Percentiles rank a stretch among this genome's conserved stretches.
phyloP scores from a whole-genome alignment of 2,329 filamentous ascomycete species.

The Zalaria sp. region DNA sequence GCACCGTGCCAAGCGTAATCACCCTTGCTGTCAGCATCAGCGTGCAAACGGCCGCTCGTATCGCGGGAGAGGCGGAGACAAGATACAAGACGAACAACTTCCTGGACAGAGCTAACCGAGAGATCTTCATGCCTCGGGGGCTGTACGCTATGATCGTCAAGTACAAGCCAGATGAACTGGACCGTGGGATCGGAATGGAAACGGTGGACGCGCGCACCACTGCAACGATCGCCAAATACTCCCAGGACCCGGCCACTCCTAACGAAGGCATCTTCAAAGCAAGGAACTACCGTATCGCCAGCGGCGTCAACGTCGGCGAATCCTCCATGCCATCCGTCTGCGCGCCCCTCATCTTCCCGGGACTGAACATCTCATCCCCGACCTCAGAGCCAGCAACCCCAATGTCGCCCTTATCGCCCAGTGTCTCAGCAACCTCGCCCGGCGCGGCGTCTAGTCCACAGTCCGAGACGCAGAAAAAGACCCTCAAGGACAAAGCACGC shows the following conservation, averaged over 20 bases:
- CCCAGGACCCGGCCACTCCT: conserved; percentile 2
- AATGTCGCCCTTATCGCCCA: background rate
- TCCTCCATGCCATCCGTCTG: conserved; percentile 26
- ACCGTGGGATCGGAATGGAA: conserved; percentile 3
- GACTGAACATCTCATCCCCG: conserved; percentile 19
- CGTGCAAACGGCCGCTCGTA: conserved; percentile 27
- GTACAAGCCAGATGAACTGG: conserved; percentile 12
- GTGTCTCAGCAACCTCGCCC: background rate
- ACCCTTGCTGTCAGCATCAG: conserved; percentile 29
- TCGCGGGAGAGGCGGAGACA: conserved; percentile 25
- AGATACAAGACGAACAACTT: conserved; percentile 35
- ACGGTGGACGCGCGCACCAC: conserved; percentile 22
- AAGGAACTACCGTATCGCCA: conserved; percentile 22
- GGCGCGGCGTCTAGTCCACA: background rate
- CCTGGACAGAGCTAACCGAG: conserved; percentile 40
- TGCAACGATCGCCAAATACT: conserved; percentile 15
- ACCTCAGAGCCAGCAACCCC: conserved; percentile 5
- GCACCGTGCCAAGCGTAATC: conserved; percentile 25
- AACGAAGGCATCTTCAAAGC: background rate
- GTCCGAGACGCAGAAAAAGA: conserved; percentile 1
- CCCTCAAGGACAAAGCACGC: conserved; percentile 15
- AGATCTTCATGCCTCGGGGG: conserved; percentile 43
- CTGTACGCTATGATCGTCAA: conserved; percentile 40
- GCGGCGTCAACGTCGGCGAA: conserved; percentile 25
- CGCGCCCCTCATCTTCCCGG: conserved; percentile 36